phyloP scores from a whole-genome alignment of 2,329 filamentous ascomycete species.

The Purpureocillium takamizusanense region DNA sequence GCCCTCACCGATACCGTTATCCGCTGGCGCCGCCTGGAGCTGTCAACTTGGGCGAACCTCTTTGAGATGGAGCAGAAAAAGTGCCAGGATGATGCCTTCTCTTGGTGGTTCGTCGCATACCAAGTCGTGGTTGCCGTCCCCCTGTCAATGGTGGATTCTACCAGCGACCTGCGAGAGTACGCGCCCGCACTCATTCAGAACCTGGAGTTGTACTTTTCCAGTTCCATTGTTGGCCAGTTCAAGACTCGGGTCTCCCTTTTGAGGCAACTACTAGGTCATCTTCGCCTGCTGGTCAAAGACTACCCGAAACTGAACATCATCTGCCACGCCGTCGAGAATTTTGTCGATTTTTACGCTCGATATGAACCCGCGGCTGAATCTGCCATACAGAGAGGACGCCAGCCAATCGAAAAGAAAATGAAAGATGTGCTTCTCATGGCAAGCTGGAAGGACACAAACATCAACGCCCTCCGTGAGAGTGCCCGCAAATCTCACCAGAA shows the following conservation, averaged over 20 bases:
- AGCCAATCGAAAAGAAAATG: slow-evolving; percentile 79
- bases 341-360: slow-evolving; percentile 65
- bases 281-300: slow-evolving; percentile 52
- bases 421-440: slow-evolving; percentile 87
- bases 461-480: slow-evolving; percentile 79
- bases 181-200: slow-evolving; percentile 62
- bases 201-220: slow-evolving; percentile 69
- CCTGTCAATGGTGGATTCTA: slow-evolving; percentile 51
- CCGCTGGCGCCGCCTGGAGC: slow-evolving; percentile 80
- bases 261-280: slow-evolving; percentile 53
- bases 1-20: slow-evolving; percentile 73
- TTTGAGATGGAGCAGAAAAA: slow-evolving; percentile 77
- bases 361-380: slow-evolving; percentile 61
- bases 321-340: slow-evolving; percentile 60
- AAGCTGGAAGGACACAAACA: slow-evolving; percentile 98
- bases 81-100: slow-evolving; percentile 67
- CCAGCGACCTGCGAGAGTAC: slow-evolving; percentile 53
- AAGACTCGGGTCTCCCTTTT: slow-evolving; percentile 63
- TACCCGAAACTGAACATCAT: slow-evolving; percentile 50
- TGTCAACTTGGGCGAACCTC: slow-evolving; percentile 84
- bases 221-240: slow-evolving; percentile 76
- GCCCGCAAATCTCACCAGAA: slow-evolving; percentile 85
- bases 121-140: slow-evolving; percentile 77
- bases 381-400: slow-evolving; percentile 56
- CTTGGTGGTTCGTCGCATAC: slow-evolving; percentile 97